A percentile compares a stretch with the other conserved stretches of the same genome.
phyloP scores from a whole-genome alignment of 495 filamentous ascomycete genomes.

The Penicillium psychrofluorescens region DNA sequence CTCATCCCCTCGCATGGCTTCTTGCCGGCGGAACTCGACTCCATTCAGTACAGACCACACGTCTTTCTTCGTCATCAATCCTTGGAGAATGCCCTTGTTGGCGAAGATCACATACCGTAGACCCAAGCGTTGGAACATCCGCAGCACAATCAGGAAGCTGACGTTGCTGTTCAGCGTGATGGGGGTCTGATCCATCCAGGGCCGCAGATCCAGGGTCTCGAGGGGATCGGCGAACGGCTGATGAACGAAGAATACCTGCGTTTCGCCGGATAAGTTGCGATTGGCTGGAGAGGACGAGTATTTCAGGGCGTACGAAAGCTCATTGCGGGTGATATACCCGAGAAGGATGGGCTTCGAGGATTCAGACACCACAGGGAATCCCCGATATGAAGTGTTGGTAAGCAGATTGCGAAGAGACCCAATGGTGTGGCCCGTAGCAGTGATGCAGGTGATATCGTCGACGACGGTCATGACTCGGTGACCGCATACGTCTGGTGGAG shows the following conservation, averaged over 20 bases:
- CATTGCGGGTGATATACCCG: conserved; percentile 90
- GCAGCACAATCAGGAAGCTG: conserved; percentile 71
- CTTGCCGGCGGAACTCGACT: conserved; percentile 51
- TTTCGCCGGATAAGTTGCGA: conserved; percentile 54
- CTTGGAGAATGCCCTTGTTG: conserved; percentile 72
- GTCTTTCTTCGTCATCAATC: conserved; percentile 94
- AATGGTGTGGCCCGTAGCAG: conserved; percentile 79
- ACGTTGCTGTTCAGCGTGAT: conserved; percentile 74
- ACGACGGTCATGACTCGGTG: conserved; percentile 83
- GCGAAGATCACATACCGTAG: conserved; percentile 84
- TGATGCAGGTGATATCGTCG: conserved; percentile 83
- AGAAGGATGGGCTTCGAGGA: conserved; percentile 61
- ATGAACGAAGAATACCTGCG: conserved; percentile 78
- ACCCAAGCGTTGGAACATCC: conserved; percentile 90
- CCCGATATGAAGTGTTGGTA: conserved; percentile 67
- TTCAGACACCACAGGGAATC: conserved; percentile 85
- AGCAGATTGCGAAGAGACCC: conserved; percentile 63
- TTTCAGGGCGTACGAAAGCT: conserved; percentile 75
- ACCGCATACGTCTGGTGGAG: conserved; percentile 76
- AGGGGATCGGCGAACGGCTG: conserved; percentile 72
- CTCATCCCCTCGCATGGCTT: conserved; percentile 23
- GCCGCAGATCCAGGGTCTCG: conserved; percentile 77
- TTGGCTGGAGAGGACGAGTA: conserved; percentile 30
- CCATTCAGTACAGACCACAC: conserved; percentile 91
- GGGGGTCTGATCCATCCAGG: conserved; percentile 98